Percentiles rank a stretch among this genome's conserved stretches.
These are phyloP conservation scores for Tulasnella sp. DNA, from an alignment of 768 basidiomycete species.

Conservation along the genomic window DNA sequence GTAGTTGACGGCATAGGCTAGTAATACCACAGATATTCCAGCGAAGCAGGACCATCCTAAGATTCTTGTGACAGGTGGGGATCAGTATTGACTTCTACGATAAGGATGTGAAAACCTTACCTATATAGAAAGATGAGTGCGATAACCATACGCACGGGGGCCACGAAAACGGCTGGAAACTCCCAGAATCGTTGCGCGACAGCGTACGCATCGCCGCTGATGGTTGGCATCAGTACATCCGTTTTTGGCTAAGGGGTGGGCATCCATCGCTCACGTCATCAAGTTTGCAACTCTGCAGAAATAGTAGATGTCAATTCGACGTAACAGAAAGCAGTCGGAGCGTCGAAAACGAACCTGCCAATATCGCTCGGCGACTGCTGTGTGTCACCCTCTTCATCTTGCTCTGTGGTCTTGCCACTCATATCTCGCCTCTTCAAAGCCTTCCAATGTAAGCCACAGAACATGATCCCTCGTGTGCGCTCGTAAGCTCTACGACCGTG, in stretches of 20 bases:
- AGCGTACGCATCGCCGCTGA: slow-evolving; percentile 58
- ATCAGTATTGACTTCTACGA: slow-evolving; percentile 33
- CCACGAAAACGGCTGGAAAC: slow-evolving; percentile 50
- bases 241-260: no score
- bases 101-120: slow-evolving; percentile 32
- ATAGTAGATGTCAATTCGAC: slow-evolving; percentile 37
- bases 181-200: slow-evolving; percentile 67
- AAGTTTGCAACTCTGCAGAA: slow-evolving; percentile 64
- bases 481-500: slow-evolving; percentile 61
- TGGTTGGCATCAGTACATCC: no score
- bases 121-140: slow-evolving; percentile 62
- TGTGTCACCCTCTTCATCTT: slow-evolving; percentile 24
- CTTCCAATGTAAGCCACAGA: slow-evolving; percentile 61
- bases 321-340: background rate
- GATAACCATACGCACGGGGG: slow-evolving; percentile 54
- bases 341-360: slow-evolving; percentile 18
- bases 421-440: slow-evolving; percentile 50
- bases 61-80: slow-evolving; percentile 33
- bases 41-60: slow-evolving; percentile 71
- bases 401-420: slow-evolving; percentile 33
- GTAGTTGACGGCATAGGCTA: slow-evolving; percentile 36
- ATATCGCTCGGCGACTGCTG: slow-evolving; percentile 13
- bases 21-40: slow-evolving; percentile 52
- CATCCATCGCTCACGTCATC: slow-evolving; percentile 55
- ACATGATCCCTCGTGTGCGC: slow-evolving; percentile 58